phyloP scores from a whole-genome alignment of 192 early-diverging fungal genomes.

The Funneliformis mosseae region DNA sequence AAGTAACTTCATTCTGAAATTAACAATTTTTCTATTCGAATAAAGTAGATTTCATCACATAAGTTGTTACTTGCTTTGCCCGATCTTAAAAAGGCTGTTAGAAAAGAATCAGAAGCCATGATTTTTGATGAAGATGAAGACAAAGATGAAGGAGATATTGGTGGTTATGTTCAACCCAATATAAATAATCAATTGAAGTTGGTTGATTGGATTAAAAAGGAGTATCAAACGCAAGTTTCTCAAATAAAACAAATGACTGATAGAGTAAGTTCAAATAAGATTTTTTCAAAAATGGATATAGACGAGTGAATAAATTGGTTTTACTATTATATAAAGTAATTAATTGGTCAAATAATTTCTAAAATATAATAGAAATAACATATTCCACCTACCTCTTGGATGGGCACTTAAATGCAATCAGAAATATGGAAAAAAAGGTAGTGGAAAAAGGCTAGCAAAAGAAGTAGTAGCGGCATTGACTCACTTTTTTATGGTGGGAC shows the following conservation, averaged over 20 bases:
- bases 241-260: too few species aligned
- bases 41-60: background rate
- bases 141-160: too few species aligned
- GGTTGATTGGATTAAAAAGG: too few species aligned
- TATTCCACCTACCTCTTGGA: background rate
- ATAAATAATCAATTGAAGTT: background rate
- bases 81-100: background rate
- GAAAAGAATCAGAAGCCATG: background rate
- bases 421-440: background rate
- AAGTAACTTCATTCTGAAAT: too few species aligned
- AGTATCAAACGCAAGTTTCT: too few species aligned
- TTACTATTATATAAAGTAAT: too few species aligned
- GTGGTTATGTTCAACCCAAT: too few species aligned
- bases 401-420: background rate
- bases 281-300: background rate
- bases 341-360: too few species aligned
- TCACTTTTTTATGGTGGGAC: background rate
- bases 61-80: background rate
- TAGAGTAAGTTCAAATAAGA: too few species aligned
- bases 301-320: too few species aligned
- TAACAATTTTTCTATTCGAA: background rate
- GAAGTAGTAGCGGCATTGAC: background rate
- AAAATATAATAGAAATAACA: too few species aligned
- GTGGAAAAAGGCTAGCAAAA: background rate
- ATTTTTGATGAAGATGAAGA: background rate